A percentile compares a stretch with the other conserved stretches of the same genome.
Evolutionary conservation across 768 basidiomycete genomes (phyloP).

Genomic region (Mycena maculata): DNA sequence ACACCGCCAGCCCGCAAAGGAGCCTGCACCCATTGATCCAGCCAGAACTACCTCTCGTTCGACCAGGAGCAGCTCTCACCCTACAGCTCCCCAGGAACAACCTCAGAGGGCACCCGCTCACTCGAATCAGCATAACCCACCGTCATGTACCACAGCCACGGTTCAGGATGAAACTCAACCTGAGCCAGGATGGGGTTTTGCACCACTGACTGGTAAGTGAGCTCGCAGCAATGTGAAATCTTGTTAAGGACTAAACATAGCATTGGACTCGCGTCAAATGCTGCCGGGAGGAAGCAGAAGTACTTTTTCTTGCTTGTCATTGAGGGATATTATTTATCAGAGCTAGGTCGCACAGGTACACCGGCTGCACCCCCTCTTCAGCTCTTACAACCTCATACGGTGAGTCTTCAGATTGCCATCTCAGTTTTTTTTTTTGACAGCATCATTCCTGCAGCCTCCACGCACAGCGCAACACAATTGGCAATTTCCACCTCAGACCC

Average conservation of each 20-base stretch:
- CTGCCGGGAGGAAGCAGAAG: not conserved
- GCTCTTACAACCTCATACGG: not conserved
- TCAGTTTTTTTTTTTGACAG: not conserved
- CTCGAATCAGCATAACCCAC: not conserved
- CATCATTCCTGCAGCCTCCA: not conserved
- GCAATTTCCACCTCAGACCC: not conserved
- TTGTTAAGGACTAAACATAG: not conserved
- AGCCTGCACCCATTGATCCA: not conserved
- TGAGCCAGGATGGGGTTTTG: constrained; percentile 7
- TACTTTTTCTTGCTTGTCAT: not conserved
- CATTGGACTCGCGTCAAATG: not conserved
- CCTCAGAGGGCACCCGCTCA: not conserved
- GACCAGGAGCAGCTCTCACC: not conserved
- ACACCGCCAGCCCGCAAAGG: not conserved
- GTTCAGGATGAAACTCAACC: not conserved
- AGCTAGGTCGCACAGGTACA: not conserved
- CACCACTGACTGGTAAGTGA: constrained; percentile 10
- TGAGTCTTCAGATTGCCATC: not conserved
- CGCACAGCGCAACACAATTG: not conserved
- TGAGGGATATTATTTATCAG: not conserved
- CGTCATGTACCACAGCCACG: not conserved
- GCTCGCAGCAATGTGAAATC: not conserved
- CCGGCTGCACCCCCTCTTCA: not conserved
- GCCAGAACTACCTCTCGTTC: not conserved
- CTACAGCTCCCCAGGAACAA: not conserved